These are phyloP conservation scores for Colletotrichum orchidophilum DNA, from an alignment of 2,329 filamentous ascomycete genomes.

Conservation along the genomic window DNA sequence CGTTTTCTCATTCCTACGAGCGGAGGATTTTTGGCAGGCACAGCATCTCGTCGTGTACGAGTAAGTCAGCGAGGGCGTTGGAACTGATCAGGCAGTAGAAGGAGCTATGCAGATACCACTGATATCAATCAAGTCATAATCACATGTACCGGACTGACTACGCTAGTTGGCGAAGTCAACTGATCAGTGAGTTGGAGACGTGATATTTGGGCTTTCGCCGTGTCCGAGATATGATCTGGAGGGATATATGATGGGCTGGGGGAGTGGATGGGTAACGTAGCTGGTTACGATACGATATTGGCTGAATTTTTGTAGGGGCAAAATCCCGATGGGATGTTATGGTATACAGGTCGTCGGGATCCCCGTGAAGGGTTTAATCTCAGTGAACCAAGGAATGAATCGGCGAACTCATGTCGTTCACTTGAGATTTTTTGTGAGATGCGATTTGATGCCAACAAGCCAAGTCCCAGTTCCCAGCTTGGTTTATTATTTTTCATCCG, in stretches of 20 bases:
- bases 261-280: too few relatives aligned
- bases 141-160: background rate
- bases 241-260: background rate
- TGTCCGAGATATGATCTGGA: background rate
- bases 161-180: background rate
- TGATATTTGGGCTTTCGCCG: background rate
- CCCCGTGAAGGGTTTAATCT: background rate
- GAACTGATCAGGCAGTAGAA: slow-evolving; percentile 10
- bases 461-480: too few relatives aligned
- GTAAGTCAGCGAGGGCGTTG: slow-evolving; percentile 17
- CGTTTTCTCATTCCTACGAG: slow-evolving; percentile 1
- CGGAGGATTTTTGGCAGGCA: slow-evolving; percentile 16
- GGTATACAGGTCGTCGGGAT: background rate
- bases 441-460: background rate
- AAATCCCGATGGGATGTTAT: background rate
- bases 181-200: background rate
- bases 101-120: slow-evolving; percentile 25
- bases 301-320: background rate
- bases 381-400: background rate
- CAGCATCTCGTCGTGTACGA: slow-evolving; percentile 29
- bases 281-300: background rate
- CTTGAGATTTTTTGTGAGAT: background rate
- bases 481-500: too few relatives aligned
- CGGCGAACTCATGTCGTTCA: background rate
- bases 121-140: slow-evolving; percentile 26